These are phyloP conservation scores for Septoria linicola DNA, from an alignment of 2,329 filamentous ascomycete species.

Conservation along the genomic window DNA sequence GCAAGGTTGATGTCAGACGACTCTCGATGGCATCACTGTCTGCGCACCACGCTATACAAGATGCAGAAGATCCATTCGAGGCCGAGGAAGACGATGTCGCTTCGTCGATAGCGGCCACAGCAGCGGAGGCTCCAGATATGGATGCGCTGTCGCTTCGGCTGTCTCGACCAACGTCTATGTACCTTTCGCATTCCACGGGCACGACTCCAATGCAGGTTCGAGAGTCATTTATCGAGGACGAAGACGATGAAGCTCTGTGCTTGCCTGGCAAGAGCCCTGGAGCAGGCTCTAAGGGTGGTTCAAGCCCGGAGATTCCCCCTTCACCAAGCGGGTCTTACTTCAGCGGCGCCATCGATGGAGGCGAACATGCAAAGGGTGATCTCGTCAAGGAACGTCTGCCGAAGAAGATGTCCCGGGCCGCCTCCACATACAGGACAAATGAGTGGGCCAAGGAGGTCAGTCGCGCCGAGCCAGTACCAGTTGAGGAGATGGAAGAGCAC, in stretches of 20 bases:
- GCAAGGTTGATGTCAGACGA: conserved; percentile 13
- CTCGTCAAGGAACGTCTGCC: conserved; percentile 63
- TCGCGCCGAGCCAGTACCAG: conserved; percentile 65
- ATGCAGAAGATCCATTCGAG: conserved; percentile 37
- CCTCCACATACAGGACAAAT: conserved; percentile 82
- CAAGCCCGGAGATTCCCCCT: conserved; percentile 8
- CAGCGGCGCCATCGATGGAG: conserved; percentile 2
- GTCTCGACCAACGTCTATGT: conserved; percentile 21
- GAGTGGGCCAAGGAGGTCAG: conserved; percentile 94
- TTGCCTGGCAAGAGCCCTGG: conserved; percentile 15
- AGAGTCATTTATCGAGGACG: conserved; percentile 21
- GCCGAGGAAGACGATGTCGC: conserved; percentile 35
- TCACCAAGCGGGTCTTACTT: conserved; percentile 14
- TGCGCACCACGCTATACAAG: conserved; percentile 18
- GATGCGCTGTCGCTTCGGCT: conserved; percentile 23
- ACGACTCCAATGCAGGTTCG: conserved; percentile 4
- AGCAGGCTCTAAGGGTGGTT: conserved; percentile 1
- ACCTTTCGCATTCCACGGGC: conserved; percentile 12
- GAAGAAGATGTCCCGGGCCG: conserved; percentile 69
- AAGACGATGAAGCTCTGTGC: conserved; percentile 25
- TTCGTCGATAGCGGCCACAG: conserved; percentile 27
- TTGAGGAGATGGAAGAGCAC: conserved; percentile 32
- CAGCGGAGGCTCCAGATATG: conserved; percentile 25
- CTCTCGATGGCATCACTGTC: conserved; percentile 20
- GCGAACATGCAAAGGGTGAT: conserved; percentile 1